Conservation (phyloP, 371 early-diverging fungal genomes). For the Batkoa obscura region DNA sequence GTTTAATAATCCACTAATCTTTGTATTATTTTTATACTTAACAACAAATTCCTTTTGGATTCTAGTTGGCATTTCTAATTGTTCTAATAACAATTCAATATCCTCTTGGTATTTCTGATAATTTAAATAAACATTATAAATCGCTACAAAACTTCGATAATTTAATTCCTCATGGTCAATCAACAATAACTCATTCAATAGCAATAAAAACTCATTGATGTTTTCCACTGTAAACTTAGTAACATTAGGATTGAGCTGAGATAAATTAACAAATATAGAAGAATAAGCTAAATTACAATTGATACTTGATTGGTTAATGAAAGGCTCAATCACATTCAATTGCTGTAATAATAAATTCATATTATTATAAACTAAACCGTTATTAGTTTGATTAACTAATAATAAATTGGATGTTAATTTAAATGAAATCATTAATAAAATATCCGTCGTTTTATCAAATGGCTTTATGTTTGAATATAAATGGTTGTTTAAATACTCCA, state of each 20-base stretch:
- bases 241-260: slow-evolving; percentile 8
- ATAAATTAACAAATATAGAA: neutral
- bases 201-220: slow-evolving; percentile 11
- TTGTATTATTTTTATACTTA: too few species aligned
- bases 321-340: slow-evolving; percentile 7
- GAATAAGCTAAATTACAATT: slow-evolving; percentile 5
- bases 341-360: neutral
- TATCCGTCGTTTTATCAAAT: too few species aligned
- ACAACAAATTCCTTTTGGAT: too few species aligned
- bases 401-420: too few species aligned
- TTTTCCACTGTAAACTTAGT: slow-evolving; percentile 7
- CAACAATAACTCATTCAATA: slow-evolving; percentile 9
- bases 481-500: too few species aligned
- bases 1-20: too few species aligned
- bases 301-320: slow-evolving; percentile 14
- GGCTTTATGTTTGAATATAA: too few species aligned
- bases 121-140: slow-evolving; percentile 14
- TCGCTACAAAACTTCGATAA: slow-evolving; percentile 12
- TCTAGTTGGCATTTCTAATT: too few species aligned
- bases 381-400: too few species aligned
- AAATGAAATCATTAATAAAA: too few species aligned
- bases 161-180: slow-evolving; percentile 16
- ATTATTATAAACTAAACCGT: too few species aligned
- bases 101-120: slow-evolving; percentile 10
- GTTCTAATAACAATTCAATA: too few species aligned